These are phyloP conservation scores for Talaromyces sp. DNA, from an alignment of 2,329 filamentous ascomycete genomes.

Conservation along the genomic window DNA sequence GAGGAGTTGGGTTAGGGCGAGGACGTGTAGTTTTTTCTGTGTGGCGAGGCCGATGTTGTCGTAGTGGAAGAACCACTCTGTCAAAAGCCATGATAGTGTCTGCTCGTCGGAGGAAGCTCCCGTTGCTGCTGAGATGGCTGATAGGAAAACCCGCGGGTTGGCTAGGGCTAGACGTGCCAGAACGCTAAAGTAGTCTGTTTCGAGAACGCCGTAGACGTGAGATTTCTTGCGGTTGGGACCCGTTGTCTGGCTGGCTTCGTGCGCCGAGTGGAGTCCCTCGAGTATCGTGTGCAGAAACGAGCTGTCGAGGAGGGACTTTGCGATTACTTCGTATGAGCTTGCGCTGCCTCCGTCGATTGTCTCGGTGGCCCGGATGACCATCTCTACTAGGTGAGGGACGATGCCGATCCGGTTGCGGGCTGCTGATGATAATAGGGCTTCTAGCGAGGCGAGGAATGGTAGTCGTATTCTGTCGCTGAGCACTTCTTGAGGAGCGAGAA, in stretches of 20 bases:
- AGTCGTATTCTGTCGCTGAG: conserved; percentile 36
- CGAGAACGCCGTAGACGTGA: conserved; percentile 66
- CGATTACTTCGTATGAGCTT: conserved; percentile 57
- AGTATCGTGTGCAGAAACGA: conserved; percentile 62
- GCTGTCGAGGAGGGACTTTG: conserved; percentile 60
- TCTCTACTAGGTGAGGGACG: conserved; percentile 52
- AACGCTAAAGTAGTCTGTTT: conserved; percentile 81
- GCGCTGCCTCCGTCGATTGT: conserved; percentile 53
- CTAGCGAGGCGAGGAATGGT: conserved; percentile 33
- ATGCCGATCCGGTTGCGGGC: conserved; percentile 35
- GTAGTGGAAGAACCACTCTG: conserved; percentile 46
- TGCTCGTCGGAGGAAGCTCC: conserved; percentile 24
- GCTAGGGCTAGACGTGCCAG: conserved; percentile 72
- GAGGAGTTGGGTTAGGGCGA: conserved; percentile 43
- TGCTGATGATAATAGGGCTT: conserved; percentile 34
- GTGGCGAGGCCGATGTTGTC: conserved; percentile 43
- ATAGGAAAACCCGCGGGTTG: conserved; percentile 63
- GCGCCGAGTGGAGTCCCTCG: conserved; percentile 61
- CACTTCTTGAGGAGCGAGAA: conserved; percentile 53
- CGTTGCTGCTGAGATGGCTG: conserved; percentile 40
- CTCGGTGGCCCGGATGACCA: conserved; percentile 59
- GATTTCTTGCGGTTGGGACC: conserved; percentile 70
- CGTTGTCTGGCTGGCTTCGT: conserved; percentile 71
- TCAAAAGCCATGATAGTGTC: conserved; percentile 38
- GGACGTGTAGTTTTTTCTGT: conserved; percentile 43